Conservation (phyloP, 768 basidiomycete species). For the Phanerochaete sordida region DNA sequence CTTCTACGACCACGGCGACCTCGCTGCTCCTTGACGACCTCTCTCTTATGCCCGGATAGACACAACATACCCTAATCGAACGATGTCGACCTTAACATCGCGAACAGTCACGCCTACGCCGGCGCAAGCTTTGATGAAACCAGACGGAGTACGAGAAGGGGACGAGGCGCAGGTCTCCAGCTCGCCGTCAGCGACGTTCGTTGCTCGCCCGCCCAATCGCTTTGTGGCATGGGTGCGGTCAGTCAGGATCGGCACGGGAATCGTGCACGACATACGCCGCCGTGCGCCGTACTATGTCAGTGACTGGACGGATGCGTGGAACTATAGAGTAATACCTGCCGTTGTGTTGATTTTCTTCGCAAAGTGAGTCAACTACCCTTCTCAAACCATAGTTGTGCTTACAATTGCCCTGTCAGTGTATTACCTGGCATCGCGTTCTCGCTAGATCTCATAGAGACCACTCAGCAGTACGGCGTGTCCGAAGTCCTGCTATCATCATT, state of each 20-base stretch:
- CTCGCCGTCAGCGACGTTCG: slow-evolving; percentile 13
- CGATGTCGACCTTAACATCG: background rate
- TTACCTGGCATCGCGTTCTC: slow-evolving; percentile 91
- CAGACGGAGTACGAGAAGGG: background rate
- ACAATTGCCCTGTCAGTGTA: slow-evolving; percentile 42
- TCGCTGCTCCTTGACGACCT: background rate
- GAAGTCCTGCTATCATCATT: slow-evolving; percentile 84
- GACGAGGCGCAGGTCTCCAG: background rate
- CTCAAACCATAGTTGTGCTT: background rate
- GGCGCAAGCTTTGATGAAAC: background rate
- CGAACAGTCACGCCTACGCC: slow-evolving; percentile 3
- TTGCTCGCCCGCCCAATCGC: background rate
- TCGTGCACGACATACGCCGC: slow-evolving; percentile 63
- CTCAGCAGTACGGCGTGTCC: slow-evolving; percentile 82
- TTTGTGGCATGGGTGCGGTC: background rate
- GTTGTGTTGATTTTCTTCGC: slow-evolving; percentile 84
- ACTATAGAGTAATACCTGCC: slow-evolving; percentile 86
- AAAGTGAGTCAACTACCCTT: slow-evolving; percentile 46
- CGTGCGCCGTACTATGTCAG: slow-evolving; percentile 76
- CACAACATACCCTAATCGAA: background rate
- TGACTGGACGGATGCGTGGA: slow-evolving; percentile 92
- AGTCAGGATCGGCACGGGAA: slow-evolving; percentile 41
- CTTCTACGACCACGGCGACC: background rate
- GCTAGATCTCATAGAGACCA: slow-evolving; percentile 88
- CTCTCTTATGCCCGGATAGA: background rate